phyloP scores from a whole-genome alignment of 2,329 filamentous ascomycete genomes.

The Elsinoe fawcettii region DNA sequence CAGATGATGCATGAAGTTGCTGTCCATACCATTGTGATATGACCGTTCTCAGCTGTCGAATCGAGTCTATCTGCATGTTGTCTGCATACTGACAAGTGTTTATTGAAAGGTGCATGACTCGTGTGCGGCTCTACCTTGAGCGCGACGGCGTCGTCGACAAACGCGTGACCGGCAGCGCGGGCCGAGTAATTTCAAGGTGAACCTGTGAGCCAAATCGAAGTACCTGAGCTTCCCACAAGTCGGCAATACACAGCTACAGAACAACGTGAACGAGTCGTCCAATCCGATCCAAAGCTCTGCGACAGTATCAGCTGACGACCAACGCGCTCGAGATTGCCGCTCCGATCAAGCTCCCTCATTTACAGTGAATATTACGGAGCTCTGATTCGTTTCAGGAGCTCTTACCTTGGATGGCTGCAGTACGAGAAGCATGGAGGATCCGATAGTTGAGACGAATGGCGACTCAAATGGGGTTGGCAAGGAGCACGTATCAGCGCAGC shows the following conservation, averaged over 20 bases:
- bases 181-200: conserved; percentile 8
- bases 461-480: conserved; percentile 26
- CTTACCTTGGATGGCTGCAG: not conserved
- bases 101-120: not conserved
- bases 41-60: too few species aligned
- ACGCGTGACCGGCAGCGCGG: conserved; percentile 7
- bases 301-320: not conserved
- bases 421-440: conserved; percentile 30
- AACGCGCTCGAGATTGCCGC: not conserved
- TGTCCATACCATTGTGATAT: too few species aligned
- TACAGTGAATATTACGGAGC: not conserved
- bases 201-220: not conserved
- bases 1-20: too few species aligned
- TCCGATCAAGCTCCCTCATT: not conserved
- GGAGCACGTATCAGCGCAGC: conserved; percentile 22
- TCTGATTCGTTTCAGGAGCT: conserved; percentile 8
- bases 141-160: not conserved
- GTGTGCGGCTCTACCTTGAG: not conserved
- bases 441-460: conserved; percentile 30
- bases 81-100: too few species aligned
- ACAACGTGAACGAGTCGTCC: not conserved
- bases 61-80: too few species aligned
- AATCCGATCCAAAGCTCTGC: not conserved
- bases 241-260: too few species aligned
- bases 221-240: not conserved